A percentile compares a stretch with the other conserved stretches of the same genome.
phyloP scores from a whole-genome alignment of 2,329 filamentous ascomycete genomes.

The Parafenestella ontariensis region DNA sequence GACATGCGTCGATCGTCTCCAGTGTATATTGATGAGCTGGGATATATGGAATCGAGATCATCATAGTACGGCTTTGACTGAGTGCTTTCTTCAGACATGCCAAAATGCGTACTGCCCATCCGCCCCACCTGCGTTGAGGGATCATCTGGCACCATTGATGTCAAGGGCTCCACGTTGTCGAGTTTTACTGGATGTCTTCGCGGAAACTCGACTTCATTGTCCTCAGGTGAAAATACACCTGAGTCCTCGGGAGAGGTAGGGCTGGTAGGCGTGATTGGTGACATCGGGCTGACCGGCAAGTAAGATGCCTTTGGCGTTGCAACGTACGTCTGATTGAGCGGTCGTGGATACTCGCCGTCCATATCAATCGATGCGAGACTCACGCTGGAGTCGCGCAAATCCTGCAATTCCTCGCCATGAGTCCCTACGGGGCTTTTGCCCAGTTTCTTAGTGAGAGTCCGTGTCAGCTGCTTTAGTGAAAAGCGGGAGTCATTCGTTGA shows the following conservation, averaged over 20 bases:
- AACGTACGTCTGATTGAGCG: constrained; percentile 26
- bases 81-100: constrained; percentile 15
- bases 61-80: constrained; percentile 36
- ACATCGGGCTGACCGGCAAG: constrained; percentile 24
- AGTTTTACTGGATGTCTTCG: constrained; percentile 1
- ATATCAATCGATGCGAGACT: constrained; percentile 17
- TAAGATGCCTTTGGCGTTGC: constrained; percentile 22
- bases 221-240: constrained; percentile 10
- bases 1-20: constrained; percentile 28
- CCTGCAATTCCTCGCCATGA: constrained; percentile 32
- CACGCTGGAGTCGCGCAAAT: constrained; percentile 20
- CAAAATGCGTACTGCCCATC: constrained; percentile 9
- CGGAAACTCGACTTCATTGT: constrained; percentile 12
- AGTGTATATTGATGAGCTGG: constrained; percentile 43
- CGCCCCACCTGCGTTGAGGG: constrained; percentile 29
- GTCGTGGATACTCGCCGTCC: constrained; percentile 27
- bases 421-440: constrained; percentile 18
- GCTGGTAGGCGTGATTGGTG: constrained; percentile 26
- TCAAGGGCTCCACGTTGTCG: constrained; percentile 22
- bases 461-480: constrained; percentile 41
- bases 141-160: constrained; percentile 42
- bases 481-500: constrained; percentile 35
- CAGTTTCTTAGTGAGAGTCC: constrained; percentile 36
- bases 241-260: constrained; percentile 9
- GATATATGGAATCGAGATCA: constrained; percentile 37